Percentiles rank a stretch among this genome's conserved stretches.
These are phyloP conservation scores for Euphorbia lathyris DNA, from an alignment of 345 rosid species.

Conservation along the genomic window DNA sequence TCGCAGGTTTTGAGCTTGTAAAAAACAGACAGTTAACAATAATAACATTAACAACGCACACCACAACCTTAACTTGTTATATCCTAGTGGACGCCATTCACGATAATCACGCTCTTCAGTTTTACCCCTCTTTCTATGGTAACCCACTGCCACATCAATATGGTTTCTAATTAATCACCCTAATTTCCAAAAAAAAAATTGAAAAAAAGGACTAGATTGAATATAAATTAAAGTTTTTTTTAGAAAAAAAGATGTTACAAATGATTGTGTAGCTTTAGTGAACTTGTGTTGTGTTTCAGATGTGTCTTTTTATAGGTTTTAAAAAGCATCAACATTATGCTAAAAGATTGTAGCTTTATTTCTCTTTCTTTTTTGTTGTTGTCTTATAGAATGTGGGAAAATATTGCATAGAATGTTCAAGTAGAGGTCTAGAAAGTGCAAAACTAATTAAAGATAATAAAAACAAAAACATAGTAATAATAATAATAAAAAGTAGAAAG, in stretches of 20 bases:
- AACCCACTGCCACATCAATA: no score
- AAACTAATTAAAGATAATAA: background rate
- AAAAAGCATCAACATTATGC: slow-evolving; percentile 19
- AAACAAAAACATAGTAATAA: background rate
- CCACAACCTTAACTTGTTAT: background rate
- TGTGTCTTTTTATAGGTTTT: background rate
- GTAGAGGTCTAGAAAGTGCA: background rate
- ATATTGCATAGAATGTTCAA: slow-evolving; percentile 22
- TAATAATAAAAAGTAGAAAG: no score
- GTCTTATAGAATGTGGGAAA: background rate
- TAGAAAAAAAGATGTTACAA: background rate
- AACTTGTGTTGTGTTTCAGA: slow-evolving; percentile 6
- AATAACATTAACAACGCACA: background rate
- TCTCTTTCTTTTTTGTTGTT: background rate
- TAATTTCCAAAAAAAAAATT: no score
- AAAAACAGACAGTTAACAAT: slow-evolving; percentile 33
- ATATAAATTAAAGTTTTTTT: background rate
- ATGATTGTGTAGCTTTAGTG: slow-evolving; percentile 19
- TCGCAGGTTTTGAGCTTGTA: slow-evolving; percentile 28
- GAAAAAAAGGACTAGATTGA: no score
- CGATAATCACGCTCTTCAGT: slow-evolving; percentile 45
- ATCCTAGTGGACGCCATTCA: slow-evolving; percentile 25
- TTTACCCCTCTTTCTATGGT: no score
- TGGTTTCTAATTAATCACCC: no score
- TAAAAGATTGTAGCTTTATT: slow-evolving; percentile 19